Evolutionary conservation across 2,329 filamentous ascomycete species (phyloP).

Genomic region (Aspergillus versicolor): DNA sequence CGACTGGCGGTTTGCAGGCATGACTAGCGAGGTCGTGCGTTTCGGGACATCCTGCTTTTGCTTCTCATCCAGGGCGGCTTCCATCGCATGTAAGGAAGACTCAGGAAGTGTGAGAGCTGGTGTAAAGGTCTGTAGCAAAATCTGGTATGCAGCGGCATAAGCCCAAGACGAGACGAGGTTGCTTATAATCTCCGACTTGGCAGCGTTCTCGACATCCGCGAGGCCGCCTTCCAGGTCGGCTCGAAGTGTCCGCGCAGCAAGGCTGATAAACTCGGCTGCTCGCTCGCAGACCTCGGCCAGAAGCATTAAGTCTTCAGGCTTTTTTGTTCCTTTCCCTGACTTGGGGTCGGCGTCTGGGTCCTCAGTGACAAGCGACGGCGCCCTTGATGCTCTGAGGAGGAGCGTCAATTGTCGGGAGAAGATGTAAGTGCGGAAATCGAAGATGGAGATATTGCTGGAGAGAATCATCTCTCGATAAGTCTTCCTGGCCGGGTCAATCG

Average conservation of each 20-base stretch:
- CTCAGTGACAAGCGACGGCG: slow-evolving; percentile 35
- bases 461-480: slow-evolving; percentile 89
- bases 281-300: slow-evolving; percentile 85
- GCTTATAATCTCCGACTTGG: slow-evolving; percentile 38
- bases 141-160: slow-evolving; percentile 44
- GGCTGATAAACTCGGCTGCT: slow-evolving; percentile 79
- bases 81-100: slow-evolving; percentile 32
- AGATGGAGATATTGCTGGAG: slow-evolving; percentile 90
- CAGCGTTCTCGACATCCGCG: slow-evolving; percentile 36
- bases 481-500: slow-evolving; percentile 62
- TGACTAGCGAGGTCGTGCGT: slow-evolving; percentile 41
- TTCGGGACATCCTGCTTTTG: slow-evolving; percentile 32
- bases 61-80: slow-evolving; percentile 25
- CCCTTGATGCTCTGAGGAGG: slow-evolving; percentile 77
- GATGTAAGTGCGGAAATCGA: slow-evolving; percentile 92
- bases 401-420: slow-evolving; percentile 86
- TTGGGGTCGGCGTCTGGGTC: slow-evolving; percentile 35
- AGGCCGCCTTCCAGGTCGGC: slow-evolving; percentile 71
- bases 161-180: slow-evolving; percentile 51
- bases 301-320: slow-evolving; percentile 71
- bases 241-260: slow-evolving; percentile 75
- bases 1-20: slow-evolving; percentile 19
- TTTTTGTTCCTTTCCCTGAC: slow-evolving; percentile 53
- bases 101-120: slow-evolving; percentile 36
- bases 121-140: slow-evolving; percentile 43